These are phyloP conservation scores for Backusella psychrophila DNA, from an alignment of 192 early-diverging fungal genomes.

Conservation along the genomic window DNA sequence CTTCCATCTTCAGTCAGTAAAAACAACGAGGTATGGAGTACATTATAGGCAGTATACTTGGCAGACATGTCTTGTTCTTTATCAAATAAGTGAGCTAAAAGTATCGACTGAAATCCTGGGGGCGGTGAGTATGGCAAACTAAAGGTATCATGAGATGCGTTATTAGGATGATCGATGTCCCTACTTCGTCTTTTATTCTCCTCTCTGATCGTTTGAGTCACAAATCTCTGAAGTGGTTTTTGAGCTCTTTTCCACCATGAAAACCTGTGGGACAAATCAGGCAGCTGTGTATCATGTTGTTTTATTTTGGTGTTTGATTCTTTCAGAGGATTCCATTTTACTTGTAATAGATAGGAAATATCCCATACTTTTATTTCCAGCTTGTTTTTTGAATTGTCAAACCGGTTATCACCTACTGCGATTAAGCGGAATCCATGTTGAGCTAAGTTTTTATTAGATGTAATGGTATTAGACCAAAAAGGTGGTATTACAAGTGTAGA, in stretches of 20 bases:
- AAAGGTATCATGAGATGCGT: background rate
- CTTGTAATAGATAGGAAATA: slow-evolving; percentile 19
- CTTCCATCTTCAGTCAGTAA: slow-evolving; percentile 36
- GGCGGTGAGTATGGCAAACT: slow-evolving; percentile 6
- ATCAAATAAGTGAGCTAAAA: slow-evolving; percentile 5
- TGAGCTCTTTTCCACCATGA: slow-evolving; percentile 21
- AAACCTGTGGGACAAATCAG: background rate
- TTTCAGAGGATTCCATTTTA: slow-evolving; percentile 21
- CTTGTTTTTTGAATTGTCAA: slow-evolving; percentile 17
- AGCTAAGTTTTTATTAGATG: background rate
- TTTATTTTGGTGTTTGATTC: background rate
- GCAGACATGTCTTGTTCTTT: slow-evolving; percentile 13
- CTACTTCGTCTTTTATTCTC: background rate
- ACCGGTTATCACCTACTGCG: slow-evolving; percentile 27
- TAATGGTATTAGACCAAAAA: slow-evolving; percentile 1
- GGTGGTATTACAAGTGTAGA: slow-evolving; percentile 23
- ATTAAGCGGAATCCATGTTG: slow-evolving; percentile 18
- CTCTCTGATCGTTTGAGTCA: slow-evolving; percentile 4
- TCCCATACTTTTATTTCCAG: slow-evolving; percentile 33
- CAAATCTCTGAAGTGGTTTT: slow-evolving; percentile 7
- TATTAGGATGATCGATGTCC: background rate
- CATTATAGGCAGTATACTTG: slow-evolving; percentile 38
- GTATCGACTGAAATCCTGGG: background rate
- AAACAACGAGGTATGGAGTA: slow-evolving; percentile 27
- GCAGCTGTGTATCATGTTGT: background rate